Evolutionary conservation across 192 early-diverging fungal genomes (phyloP), one percentile per base, ranked within the genome.

Genomic region (Coemansia sp.): DNA sequence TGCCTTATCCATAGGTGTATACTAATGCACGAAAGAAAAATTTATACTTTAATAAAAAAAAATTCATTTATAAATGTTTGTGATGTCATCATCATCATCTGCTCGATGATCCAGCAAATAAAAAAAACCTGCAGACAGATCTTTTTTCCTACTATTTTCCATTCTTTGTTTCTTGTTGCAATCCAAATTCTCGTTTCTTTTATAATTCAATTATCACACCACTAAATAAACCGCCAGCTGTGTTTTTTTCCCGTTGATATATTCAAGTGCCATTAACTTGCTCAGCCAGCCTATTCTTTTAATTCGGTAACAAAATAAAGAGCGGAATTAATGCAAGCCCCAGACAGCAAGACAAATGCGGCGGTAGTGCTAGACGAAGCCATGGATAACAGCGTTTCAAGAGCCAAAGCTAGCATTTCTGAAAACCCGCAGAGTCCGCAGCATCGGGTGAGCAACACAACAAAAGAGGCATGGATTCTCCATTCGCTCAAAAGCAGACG

Each of bases 391-490:
- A 11, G 2, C 10, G 42, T 45, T 45, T 11, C 42, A 45, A 14
- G 42, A 45, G 42, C 7, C 8, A 14, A 2, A 45, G 42, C 7
- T 12, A 14, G 16, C 3, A 45, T 14, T 5, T 7, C 42, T 14
- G 42, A 45, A 7, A 45, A 45, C 10, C 54, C 54, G 16, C 30
- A 32, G 4, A 49, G 56, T 28, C 66, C 22, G 5, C 66, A 69
- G 45, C 25, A 50, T 29, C 68, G 76, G 7, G 57, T 73, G 22
- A 79, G 76, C 57, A 79, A 66, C 31, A 68, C 64, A 20, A 73
- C 76, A 28, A 80, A 80, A 17, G 78, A 80, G 32, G 78, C 78
- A 29, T 80, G 78, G 78, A 66, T 80, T 25, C 69, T 72, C 11
- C 69, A 75, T 25, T 72, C 78, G 34, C 60, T 80, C 29, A 66